Evolutionary conservation across 2,329 filamentous ascomycete genomes (phyloP).

Genomic region (Fonsecaea erecta): DNA sequence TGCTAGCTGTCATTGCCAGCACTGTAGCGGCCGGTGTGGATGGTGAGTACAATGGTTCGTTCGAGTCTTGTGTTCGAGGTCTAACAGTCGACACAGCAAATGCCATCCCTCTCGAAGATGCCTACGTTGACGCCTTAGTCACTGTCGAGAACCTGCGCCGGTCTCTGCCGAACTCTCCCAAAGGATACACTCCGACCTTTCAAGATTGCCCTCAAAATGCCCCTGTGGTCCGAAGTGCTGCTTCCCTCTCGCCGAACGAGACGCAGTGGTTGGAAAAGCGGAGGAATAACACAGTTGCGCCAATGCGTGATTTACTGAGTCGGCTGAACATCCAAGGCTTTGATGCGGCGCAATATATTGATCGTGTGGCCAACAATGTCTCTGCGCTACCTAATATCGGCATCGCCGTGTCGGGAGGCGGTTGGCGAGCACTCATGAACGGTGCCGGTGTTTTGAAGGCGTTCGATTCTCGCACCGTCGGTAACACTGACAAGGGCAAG

Average conservation of each 20-base stretch:
- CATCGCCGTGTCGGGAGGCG: conserved; percentile 80
- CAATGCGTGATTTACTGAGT: conserved; percentile 75
- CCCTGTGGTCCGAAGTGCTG: conserved; percentile 70
- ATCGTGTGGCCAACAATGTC: conserved; percentile 60
- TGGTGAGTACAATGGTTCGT: conserved; percentile 12
- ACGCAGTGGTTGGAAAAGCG: conserved; percentile 73
- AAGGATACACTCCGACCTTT: conserved; percentile 72
- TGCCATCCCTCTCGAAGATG: conserved; percentile 20
- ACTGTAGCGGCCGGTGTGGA: conserved; percentile 8
- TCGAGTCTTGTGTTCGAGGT: not conserved
- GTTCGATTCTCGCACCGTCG: conserved; percentile 73
- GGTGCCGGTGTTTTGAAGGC: conserved; percentile 79
- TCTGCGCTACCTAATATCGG: conserved; percentile 69
- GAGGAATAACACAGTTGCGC: conserved; percentile 71
- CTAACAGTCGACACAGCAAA: conserved; percentile 17
- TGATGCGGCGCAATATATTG: conserved; percentile 74
- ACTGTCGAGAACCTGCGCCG: conserved; percentile 39
- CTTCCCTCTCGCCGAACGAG: conserved; percentile 69
- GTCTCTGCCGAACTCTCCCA: conserved; percentile 60
- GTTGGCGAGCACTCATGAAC: conserved; percentile 84
- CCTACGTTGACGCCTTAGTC: conserved; percentile 15
- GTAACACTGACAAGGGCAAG: conserved; percentile 66
- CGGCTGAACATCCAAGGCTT: conserved; percentile 77
- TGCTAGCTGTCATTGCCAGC: conserved; percentile 14
- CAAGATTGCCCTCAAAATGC: conserved; percentile 72